phyloP scores from a whole-genome alignment of 495 filamentous ascomycete genomes.

The Melanomma pulvis-pyrius region DNA sequence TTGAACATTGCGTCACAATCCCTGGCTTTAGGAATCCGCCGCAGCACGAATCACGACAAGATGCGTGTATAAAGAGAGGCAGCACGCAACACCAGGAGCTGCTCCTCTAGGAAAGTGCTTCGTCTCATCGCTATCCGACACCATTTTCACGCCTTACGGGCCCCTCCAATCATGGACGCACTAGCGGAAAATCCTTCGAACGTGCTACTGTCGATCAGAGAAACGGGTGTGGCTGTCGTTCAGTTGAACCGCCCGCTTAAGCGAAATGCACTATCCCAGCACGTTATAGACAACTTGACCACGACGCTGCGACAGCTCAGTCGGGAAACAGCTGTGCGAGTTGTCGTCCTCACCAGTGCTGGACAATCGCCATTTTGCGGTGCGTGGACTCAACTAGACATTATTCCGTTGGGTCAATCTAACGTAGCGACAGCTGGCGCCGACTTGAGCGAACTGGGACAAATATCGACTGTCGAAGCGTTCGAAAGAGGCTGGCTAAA shows the following conservation, averaged over 20 bases:
- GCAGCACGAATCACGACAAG: background rate
- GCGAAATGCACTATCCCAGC: conserved; percentile 29
- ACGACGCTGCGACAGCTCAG: conserved; percentile 7
- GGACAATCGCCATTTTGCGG: conserved; percentile 19
- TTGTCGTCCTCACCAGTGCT: conserved; percentile 21
- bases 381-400: background rate
- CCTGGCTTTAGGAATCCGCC: background rate
- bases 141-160: background rate
- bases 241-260: conserved; percentile 25
- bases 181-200: conserved; percentile 4
- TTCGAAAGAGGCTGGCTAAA: conserved; percentile 43
- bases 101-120: background rate
- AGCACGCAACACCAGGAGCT: background rate
- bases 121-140: background rate
- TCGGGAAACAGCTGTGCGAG: conserved; percentile 13
- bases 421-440: conserved; percentile 40
- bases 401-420: background rate
- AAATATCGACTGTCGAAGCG: conserved; percentile 41
- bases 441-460: conserved; percentile 46
- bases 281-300: conserved; percentile 16
- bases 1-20: background rate
- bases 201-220: conserved; percentile 18
- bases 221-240: conserved; percentile 22
- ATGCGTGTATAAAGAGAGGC: background rate
- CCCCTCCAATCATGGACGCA: background rate